phyloP scores from a whole-genome alignment of 2,329 filamentous ascomycete species.

The Aspergillus japonicus region DNA sequence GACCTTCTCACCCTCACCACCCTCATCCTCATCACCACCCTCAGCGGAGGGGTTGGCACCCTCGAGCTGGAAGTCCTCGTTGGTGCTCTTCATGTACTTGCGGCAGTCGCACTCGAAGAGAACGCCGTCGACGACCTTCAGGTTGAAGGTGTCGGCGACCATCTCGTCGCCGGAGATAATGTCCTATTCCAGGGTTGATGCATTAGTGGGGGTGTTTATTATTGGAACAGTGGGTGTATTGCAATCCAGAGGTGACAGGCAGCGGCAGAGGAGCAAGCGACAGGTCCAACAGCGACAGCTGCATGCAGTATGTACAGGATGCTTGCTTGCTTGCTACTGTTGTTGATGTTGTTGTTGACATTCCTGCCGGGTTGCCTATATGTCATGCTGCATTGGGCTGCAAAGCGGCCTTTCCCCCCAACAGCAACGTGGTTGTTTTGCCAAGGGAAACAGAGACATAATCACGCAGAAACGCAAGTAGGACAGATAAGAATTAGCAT shows the following conservation, averaged over 20 bases:
- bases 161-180: constrained; percentile 88
- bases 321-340: no score
- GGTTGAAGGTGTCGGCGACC: constrained; percentile 88
- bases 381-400: background rate
- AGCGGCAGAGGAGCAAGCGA: no score
- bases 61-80: constrained; percentile 60
- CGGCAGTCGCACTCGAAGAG: constrained; percentile 89
- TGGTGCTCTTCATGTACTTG: constrained; percentile 76
- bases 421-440: background rate
- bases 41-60: constrained; percentile 98
- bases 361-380: no score
- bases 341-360: background rate
- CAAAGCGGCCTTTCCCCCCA: background rate
- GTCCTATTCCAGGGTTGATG: constrained; percentile 60
- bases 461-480: background rate
- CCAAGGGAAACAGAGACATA: background rate
- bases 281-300: background rate
- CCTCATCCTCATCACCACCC: constrained; percentile 69
- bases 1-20: constrained; percentile 61
- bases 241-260: no score
- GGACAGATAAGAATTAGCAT: constrained; percentile 11
- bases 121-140: constrained; percentile 75
- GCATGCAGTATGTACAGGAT: background rate
- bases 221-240: no score
- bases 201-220: background rate